A percentile compares a stretch with the other conserved stretches of the same genome.
Conservation (phyloP, 2,329 filamentous ascomycete species). For the Fusarium pseudograminearum region DNA sequence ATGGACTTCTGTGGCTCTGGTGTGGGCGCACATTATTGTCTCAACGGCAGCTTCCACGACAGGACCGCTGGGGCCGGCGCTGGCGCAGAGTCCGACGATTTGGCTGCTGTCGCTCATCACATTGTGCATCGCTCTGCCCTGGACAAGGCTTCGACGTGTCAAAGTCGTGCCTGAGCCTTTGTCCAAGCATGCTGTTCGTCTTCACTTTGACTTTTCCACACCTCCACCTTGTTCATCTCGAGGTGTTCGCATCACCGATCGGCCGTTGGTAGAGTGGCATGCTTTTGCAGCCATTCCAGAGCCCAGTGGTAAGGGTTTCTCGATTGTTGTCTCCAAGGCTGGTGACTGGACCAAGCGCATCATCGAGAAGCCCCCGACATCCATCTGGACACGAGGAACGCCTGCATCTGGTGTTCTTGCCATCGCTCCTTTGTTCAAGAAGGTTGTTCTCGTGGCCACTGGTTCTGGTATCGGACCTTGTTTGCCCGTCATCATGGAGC, state of each 20-base stretch:
- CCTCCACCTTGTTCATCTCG: slow-evolving; percentile 49
- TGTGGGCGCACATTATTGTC: slow-evolving; percentile 70
- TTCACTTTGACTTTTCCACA: slow-evolving; percentile 72
- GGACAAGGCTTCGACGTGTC: slow-evolving; percentile 74
- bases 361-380: slow-evolving; percentile 68
- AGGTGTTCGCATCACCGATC: slow-evolving; percentile 66
- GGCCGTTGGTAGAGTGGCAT: slow-evolving; percentile 74
- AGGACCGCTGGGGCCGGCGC: slow-evolving; percentile 10
- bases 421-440: slow-evolving; percentile 35
- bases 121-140: slow-evolving; percentile 51
- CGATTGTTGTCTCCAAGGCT: slow-evolving; percentile 73
- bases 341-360: slow-evolving; percentile 75
- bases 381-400: slow-evolving; percentile 72
- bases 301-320: slow-evolving; percentile 64
- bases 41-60: slow-evolving; percentile 58
- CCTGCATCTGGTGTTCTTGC: slow-evolving; percentile 63
- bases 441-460: slow-evolving; percentile 37
- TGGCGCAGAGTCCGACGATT: slow-evolving; percentile 23
- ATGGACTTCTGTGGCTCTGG: slow-evolving; percentile 70
- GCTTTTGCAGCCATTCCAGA: slow-evolving; percentile 76
- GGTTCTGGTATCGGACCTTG: slow-evolving; percentile 40
- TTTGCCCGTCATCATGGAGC: slow-evolving; percentile 35
- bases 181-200: slow-evolving; percentile 75
- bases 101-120: slow-evolving; percentile 25
- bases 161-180: slow-evolving; percentile 71